Percentiles rank a stretch among this genome's conserved stretches.
phyloP scores from a whole-genome alignment of 208 protist species.

The Trypanosoma avium region DNA sequence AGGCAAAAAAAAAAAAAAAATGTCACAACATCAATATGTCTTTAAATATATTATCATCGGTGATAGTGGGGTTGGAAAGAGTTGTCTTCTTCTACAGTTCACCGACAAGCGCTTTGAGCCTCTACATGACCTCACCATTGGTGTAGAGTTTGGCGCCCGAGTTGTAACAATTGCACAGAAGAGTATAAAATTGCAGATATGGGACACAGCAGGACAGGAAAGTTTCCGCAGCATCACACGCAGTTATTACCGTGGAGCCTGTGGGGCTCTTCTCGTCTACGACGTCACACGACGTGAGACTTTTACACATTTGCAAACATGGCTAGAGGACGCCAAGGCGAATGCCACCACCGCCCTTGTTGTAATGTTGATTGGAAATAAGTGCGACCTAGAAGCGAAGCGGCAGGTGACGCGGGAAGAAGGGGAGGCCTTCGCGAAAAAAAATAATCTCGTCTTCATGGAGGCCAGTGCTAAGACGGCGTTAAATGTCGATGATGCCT shows the following conservation, averaged over 20 bases:
- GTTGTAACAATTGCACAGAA: constrained; percentile 95
- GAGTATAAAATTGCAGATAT: constrained; percentile 99
- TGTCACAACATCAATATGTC: constrained; percentile 57
- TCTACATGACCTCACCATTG: constrained; percentile 99
- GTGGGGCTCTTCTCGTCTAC: constrained; percentile 98
- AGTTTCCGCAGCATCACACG: constrained; percentile 99
- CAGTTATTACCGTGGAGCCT: constrained; percentile 99
- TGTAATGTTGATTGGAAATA: constrained; percentile 99
- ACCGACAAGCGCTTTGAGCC: constrained; percentile 99
- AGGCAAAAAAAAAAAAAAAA: too few species aligned
- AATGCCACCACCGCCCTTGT: constrained; percentile 96
- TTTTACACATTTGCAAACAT: constrained; percentile 96
- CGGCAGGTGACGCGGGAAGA: constrained; percentile 95
- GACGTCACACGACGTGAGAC: constrained; percentile 97
- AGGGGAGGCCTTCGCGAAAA: constrained; percentile 94
- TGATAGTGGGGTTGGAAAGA: constrained; percentile 97
- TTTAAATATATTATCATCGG: constrained; percentile 99
- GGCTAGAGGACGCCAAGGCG: constrained; percentile 97
- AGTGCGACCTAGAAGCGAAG: constrained; percentile 95
- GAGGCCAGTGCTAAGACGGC: constrained; percentile 99
- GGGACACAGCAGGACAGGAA: constrained; percentile 97
- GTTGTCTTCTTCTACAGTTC: constrained; percentile 98
- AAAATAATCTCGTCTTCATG: constrained; percentile 96
- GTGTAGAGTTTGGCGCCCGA: constrained; percentile 98
- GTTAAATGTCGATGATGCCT: constrained; percentile 95